A percentile compares a stretch with the other conserved stretches of the same genome.
Conservation (phyloP, 371 early-diverging fungal species). For the Basidiobolus meristosporus region DNA sequence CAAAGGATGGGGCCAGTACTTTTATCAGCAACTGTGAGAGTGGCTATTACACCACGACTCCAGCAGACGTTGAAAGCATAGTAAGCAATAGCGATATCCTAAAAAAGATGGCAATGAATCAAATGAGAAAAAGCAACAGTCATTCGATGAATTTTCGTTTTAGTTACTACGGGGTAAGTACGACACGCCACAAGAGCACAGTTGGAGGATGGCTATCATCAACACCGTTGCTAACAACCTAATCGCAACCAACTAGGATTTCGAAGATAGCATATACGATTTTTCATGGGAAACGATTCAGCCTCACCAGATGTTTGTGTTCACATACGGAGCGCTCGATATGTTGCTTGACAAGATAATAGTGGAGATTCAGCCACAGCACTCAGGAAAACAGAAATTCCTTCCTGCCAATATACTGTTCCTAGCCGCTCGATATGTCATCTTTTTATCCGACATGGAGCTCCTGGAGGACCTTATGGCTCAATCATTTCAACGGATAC, state of each 20-base stretch:
- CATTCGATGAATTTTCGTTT: too few species aligned
- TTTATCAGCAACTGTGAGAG: too few species aligned
- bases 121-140: too few species aligned
- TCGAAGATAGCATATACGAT: conserved; percentile 13
- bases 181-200: too few species aligned
- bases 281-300: conserved; percentile 62
- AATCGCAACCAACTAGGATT: not conserved
- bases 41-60: too few species aligned
- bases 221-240: too few species aligned
- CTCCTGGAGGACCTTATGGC: conserved; percentile 44
- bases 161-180: too few species aligned
- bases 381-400: conserved; percentile 29
- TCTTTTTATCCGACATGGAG: conserved; percentile 48
- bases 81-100: too few species aligned
- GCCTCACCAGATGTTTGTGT: conserved; percentile 83
- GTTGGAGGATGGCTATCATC: too few species aligned
- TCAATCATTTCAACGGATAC: conserved; percentile 34
- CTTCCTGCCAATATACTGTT: conserved; percentile 73
- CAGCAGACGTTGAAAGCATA: too few species aligned
- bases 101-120: too few species aligned
- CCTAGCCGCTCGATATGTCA: conserved; percentile 70
- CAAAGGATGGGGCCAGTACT: not conserved
- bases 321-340: conserved; percentile 40
- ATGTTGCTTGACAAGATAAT: conserved; percentile 51
- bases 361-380: conserved; percentile 31